These are phyloP conservation scores for Phialocephala subalpina DNA, from an alignment of 2,329 filamentous ascomycete genomes.

Conservation along the genomic window DNA sequence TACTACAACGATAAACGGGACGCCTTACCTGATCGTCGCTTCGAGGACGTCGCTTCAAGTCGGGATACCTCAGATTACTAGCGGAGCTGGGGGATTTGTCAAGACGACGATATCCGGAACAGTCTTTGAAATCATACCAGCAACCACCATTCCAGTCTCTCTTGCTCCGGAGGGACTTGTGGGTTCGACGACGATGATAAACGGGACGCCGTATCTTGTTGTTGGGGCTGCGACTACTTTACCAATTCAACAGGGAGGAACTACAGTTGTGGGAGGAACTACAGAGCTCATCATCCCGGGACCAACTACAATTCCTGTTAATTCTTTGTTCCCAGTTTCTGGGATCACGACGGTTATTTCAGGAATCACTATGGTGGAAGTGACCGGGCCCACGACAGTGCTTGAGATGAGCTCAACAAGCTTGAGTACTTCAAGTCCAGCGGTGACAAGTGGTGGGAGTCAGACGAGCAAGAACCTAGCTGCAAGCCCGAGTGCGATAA, in stretches of 20 bases:
- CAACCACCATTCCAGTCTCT: no score
- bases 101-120: no score
- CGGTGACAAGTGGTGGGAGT: not conserved
- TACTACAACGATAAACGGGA: slow-evolving; percentile 30
- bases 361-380: slow-evolving; percentile 29
- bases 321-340: slow-evolving; percentile 25
- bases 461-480: not conserved
- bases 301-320: slow-evolving; percentile 28
- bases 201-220: slow-evolving; percentile 28
- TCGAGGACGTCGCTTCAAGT: slow-evolving; percentile 19
- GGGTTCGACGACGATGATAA: slow-evolving; percentile 27
- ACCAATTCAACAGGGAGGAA: slow-evolving; percentile 3
- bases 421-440: not conserved
- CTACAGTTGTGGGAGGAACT: slow-evolving; percentile 25
- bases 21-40: slow-evolving; percentile 27
- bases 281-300: slow-evolving; percentile 24
- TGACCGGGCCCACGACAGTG: slow-evolving; percentile 24
- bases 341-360: slow-evolving; percentile 30
- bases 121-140: no score
- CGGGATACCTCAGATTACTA: no score
- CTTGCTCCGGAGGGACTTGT: slow-evolving; percentile 8
- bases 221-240: slow-evolving; percentile 27
- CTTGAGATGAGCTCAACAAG: not conserved
- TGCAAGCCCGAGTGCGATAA: slow-evolving; percentile 12
- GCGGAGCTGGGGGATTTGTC: no score